Percentiles rank a stretch among this genome's conserved stretches.
These are phyloP conservation scores for Arachis monticola DNA, from an alignment of 331 rosid species.

Conservation along the genomic window DNA sequence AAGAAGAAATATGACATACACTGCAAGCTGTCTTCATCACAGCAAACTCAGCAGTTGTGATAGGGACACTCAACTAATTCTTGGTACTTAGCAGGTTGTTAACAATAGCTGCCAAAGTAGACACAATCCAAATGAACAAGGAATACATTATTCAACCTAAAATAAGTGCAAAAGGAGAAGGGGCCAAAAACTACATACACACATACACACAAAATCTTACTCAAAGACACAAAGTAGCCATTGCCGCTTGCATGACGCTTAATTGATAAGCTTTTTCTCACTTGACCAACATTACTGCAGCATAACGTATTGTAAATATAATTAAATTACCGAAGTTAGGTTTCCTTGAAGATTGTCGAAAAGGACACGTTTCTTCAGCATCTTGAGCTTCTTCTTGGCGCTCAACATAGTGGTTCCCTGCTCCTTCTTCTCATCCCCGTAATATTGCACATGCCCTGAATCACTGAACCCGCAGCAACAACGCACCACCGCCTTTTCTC, in stretches of 20 bases:
- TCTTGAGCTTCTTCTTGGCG: too few species aligned
- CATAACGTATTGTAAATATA: conserved; percentile 22
- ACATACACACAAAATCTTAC: conserved; percentile 51
- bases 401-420: too few species aligned
- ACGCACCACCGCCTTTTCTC: too few species aligned
- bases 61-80: conserved; percentile 67
- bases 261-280: conserved; percentile 83
- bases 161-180: conserved; percentile 3
- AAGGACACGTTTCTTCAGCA: too few species aligned
- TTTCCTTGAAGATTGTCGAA: too few species aligned
- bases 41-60: conserved; percentile 81
- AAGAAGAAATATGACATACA: conserved; percentile 55
- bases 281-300: conserved; percentile 93
- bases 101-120: conserved; percentile 67
- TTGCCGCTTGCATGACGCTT: conserved; percentile 66
- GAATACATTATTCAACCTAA: conserved; percentile 12
- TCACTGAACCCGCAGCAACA: too few species aligned
- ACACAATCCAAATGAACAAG: conserved; percentile 12
- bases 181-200: neutral
- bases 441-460: too few species aligned
- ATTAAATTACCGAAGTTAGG: too few species aligned
- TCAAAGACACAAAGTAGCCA: conserved; percentile 81
- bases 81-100: conserved; percentile 63
- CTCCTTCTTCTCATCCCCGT: too few species aligned
- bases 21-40: conserved; percentile 96